Evolutionary conservation across 768 basidiomycete species (phyloP).

Genomic region (Paxillus rubicundulus): DNA sequence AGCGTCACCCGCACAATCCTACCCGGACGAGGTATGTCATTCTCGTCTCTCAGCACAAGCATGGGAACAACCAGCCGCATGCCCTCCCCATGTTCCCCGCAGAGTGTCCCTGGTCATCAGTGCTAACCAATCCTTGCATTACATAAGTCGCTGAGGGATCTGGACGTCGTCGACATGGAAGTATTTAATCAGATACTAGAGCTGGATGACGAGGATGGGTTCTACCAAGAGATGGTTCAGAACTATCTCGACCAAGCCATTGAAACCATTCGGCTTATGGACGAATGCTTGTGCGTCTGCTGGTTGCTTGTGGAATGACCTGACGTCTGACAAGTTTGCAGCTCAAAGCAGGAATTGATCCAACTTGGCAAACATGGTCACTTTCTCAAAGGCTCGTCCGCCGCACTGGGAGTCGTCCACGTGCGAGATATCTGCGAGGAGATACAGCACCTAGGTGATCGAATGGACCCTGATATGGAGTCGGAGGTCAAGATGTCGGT

Average conservation of each 20-base stretch:
- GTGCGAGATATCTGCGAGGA: conserved; percentile 86
- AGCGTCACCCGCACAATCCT: conserved; percentile 19
- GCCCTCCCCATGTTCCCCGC: background rate
- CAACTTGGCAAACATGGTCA: conserved; percentile 79
- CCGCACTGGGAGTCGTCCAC: conserved; percentile 79
- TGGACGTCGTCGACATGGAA: conserved; percentile 68
- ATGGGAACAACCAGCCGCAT: background rate
- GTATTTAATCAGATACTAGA: conserved; percentile 87
- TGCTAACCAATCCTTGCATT: conserved; percentile 7
- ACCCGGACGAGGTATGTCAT: conserved; percentile 28
- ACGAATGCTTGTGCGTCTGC: conserved; percentile 67
- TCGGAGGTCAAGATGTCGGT: conserved; percentile 39
- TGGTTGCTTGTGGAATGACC: conserved; percentile 10
- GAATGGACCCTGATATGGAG: conserved; percentile 52
- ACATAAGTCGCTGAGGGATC: conserved; percentile 11
- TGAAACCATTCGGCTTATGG: conserved; percentile 75
- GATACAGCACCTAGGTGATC: conserved; percentile 84
- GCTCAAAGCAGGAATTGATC: conserved; percentile 55
- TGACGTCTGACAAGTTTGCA: conserved; percentile 30
- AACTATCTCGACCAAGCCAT: conserved; percentile 83
- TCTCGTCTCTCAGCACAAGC: background rate
- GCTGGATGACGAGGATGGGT: conserved; percentile 87
- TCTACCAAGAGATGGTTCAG: conserved; percentile 73
- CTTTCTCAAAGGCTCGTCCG: conserved; percentile 96
- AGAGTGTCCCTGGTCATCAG: background rate